These are phyloP conservation scores for Aspergillus panamensis DNA, from an alignment of 495 filamentous ascomycete genomes.

Conservation along the genomic window DNA sequence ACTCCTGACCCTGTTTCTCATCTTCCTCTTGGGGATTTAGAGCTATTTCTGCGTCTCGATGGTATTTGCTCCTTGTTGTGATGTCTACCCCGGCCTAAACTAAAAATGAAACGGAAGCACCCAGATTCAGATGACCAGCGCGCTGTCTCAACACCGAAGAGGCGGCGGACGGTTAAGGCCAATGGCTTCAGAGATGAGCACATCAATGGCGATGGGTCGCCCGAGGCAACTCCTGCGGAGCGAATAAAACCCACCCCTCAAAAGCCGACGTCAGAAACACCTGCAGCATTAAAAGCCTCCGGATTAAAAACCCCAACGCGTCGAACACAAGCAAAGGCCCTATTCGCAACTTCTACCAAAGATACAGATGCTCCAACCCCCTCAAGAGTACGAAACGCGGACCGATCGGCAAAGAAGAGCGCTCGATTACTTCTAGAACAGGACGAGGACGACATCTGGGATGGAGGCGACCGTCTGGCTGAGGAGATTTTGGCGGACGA, in stretches of 20 bases:
- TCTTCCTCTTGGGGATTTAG: neutral
- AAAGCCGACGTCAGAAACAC: slow-evolving; percentile 33
- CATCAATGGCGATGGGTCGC: slow-evolving; percentile 23
- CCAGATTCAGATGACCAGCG: slow-evolving; percentile 41
- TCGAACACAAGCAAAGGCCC: slow-evolving; percentile 36
- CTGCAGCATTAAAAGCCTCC: slow-evolving; percentile 39
- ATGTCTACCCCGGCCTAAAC: slow-evolving; percentile 5
- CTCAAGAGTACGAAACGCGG: slow-evolving; percentile 60
- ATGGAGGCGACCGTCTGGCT: slow-evolving; percentile 69
- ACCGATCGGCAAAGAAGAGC: slow-evolving; percentile 85
- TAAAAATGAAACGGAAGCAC: slow-evolving; percentile 47
- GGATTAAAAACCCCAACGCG: slow-evolving; percentile 45
- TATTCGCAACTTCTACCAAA: slow-evolving; percentile 44
- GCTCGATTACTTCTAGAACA: slow-evolving; percentile 67
- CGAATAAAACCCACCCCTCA: slow-evolving; percentile 36
- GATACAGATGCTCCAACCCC: slow-evolving; percentile 41
- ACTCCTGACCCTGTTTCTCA: slow-evolving; percentile 10
- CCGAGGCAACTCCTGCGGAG: slow-evolving; percentile 31
- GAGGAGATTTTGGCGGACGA: slow-evolving; percentile 63
- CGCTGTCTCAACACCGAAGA: slow-evolving; percentile 42
- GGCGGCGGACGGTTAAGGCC: slow-evolving; percentile 29
- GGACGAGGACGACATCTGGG: slow-evolving; percentile 70
- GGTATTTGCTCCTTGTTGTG: slow-evolving; percentile 31
- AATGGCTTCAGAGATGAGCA: slow-evolving; percentile 32
- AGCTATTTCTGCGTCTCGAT: slow-evolving; percentile 20